phyloP scores from a whole-genome alignment of 495 filamentous ascomycete species.

The Hypoxylon fragiforme region DNA sequence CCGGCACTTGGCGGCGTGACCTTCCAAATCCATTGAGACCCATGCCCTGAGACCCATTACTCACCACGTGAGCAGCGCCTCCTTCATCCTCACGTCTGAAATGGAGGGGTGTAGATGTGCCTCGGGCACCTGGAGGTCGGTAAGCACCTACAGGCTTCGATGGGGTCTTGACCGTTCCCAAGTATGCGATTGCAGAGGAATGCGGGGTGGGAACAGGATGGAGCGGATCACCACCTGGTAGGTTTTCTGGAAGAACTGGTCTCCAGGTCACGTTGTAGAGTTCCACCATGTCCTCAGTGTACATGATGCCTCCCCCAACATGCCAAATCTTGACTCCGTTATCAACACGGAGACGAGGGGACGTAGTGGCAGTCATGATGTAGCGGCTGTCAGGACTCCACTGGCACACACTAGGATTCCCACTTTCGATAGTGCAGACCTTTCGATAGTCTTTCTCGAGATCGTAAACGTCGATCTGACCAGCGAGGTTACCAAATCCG shows the following conservation, averaged over 20 bases:
- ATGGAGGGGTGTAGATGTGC: constrained; percentile 81
- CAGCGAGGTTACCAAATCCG: constrained; percentile 95
- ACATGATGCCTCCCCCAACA: constrained; percentile 86
- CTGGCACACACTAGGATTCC: constrained; percentile 90
- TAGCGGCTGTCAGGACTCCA: constrained; percentile 96
- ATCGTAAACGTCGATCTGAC: constrained; percentile 97
- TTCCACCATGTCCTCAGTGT: constrained; percentile 91
- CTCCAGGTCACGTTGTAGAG: constrained; percentile 93
- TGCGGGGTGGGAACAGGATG: constrained; percentile 80
- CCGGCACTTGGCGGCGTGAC: constrained; percentile 56
- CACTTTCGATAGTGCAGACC: constrained; percentile 90
- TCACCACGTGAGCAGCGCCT: constrained; percentile 79
- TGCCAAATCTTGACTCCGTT: constrained; percentile 97
- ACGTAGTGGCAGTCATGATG: constrained; percentile 95
- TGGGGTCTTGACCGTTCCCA: constrained; percentile 84
- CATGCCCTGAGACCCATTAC: constrained; percentile 71
- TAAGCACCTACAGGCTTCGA: constrained; percentile 95
- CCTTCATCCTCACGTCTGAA: constrained; percentile 99
- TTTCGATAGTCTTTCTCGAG: constrained; percentile 88
- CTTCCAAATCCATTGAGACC: constrained; percentile 81
- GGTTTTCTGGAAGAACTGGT: constrained; percentile 63
- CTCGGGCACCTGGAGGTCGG: constrained; percentile 93
- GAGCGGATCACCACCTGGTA: constrained; percentile 72
- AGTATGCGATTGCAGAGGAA: constrained; percentile 77
- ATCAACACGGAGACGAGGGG: constrained; percentile 90